Percentiles rank a stretch among this genome's conserved stretches.
These are phyloP conservation scores for Pleodorina starrii DNA, from an alignment of 139 green algal genomes.

Conservation along the genomic window DNA sequence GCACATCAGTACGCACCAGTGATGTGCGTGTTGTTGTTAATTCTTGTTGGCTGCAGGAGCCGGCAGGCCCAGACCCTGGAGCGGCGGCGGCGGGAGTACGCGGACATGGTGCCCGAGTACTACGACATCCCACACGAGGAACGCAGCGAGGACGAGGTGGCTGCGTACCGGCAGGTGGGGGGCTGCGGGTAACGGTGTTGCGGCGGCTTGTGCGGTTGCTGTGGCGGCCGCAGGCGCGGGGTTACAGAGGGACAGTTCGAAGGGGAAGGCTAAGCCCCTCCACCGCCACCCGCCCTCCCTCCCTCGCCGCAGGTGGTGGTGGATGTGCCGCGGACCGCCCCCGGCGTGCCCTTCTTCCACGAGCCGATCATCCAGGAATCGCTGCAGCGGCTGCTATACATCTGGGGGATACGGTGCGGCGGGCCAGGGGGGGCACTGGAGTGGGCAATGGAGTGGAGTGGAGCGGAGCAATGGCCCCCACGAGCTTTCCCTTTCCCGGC, in stretches of 20 bases:
- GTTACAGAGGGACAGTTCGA: too few species aligned
- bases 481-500: too few species aligned
- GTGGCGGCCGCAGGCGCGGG: too few species aligned
- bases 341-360: conserved; percentile 92
- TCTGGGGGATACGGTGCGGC: conserved; percentile 90
- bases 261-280: too few species aligned
- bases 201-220: too few species aligned
- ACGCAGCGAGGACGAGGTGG: conserved; percentile 86
- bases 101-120: conserved; percentile 86
- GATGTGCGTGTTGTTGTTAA: too few species aligned
- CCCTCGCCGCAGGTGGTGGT: conserved; percentile 92
- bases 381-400: conserved; percentile 94
- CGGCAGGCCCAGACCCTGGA: conserved; percentile 76
- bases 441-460: too few species aligned
- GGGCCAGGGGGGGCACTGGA: not conserved
- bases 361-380: conserved; percentile 84
- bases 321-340: conserved; percentile 94
- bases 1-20: too few species aligned
- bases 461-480: too few species aligned
- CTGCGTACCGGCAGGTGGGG: conserved; percentile 85
- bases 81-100: conserved; percentile 91
- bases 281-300: too few species aligned
- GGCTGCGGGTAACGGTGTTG: too few species aligned
- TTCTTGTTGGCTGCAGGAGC: too few species aligned
- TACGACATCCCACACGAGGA: conserved; percentile 85